Evolutionary conservation across 768 basidiomycete genomes (phyloP).

Genomic region (Mycena galopus): DNA sequence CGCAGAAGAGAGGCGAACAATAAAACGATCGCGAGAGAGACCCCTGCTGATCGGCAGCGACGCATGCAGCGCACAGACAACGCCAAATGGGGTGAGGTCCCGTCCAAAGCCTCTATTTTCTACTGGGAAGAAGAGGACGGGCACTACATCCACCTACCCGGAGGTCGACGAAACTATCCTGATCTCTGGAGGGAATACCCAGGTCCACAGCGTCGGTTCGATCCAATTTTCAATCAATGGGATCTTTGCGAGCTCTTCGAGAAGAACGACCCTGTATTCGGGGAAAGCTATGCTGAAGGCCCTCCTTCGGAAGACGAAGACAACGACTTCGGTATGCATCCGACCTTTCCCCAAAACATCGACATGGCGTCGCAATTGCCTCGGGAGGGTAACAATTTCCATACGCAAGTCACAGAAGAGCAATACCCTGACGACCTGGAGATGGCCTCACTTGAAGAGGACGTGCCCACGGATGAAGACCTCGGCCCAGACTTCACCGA

Average conservation of each 20-base stretch:
- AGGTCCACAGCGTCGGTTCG: background rate
- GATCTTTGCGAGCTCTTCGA: conserved; percentile 5
- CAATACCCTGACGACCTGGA: background rate
- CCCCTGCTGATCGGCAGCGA: no score
- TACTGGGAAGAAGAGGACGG: conserved; percentile 1
- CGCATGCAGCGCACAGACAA: no score
- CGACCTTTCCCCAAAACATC: background rate
- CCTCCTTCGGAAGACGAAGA: background rate
- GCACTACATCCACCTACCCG: background rate
- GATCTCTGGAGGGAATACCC: background rate
- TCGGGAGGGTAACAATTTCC: background rate
- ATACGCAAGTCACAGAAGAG: background rate
- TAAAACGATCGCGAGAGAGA: no score
- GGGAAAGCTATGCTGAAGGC: background rate
- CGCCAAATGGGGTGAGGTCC: background rate
- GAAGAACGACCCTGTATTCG: background rate
- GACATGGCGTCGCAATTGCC: background rate
- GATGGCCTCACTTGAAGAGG: background rate
- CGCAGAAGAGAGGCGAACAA: no score
- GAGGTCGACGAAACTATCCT: background rate
- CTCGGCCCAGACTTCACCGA: background rate
- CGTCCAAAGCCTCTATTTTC: background rate
- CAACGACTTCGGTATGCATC: background rate
- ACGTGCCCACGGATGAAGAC: background rate
- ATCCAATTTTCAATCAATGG: background rate